A percentile compares a stretch with the other conserved stretches of the same genome.
Conservation (phyloP, 139 green algal species). For the Chlorella sp. region DNA sequence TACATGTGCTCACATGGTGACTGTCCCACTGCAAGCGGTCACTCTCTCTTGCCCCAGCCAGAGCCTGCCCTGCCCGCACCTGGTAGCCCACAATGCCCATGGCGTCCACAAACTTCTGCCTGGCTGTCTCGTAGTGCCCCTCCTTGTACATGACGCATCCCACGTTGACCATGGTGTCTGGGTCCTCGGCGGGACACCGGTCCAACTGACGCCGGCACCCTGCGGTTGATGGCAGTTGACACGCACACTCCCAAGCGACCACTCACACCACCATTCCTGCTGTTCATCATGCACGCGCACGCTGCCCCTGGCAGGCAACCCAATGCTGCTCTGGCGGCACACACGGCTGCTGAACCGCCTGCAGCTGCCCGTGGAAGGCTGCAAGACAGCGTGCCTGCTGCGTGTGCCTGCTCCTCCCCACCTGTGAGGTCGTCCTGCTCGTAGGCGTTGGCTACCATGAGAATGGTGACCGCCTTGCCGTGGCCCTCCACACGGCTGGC, state of each 20-base stretch:
- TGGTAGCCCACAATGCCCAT: slow-evolving; percentile 25
- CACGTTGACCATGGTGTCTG: slow-evolving; percentile 52
- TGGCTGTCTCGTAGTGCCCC: slow-evolving; percentile 44
- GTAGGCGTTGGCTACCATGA: slow-evolving; percentile 66
- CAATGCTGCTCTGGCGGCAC: too few relatives aligned
- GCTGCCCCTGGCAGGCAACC: too few relatives aligned
- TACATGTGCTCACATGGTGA: too few relatives aligned
- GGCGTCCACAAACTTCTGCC: slow-evolving; percentile 54
- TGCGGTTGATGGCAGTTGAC: too few relatives aligned
- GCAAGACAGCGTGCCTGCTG: too few relatives aligned
- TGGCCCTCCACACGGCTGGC: slow-evolving; percentile 36
- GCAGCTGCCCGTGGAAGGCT: too few relatives aligned
- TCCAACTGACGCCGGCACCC: slow-evolving; percentile 65
- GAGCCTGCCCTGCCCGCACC: background rate
- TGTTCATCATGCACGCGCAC: too few relatives aligned
- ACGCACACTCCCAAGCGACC: too few relatives aligned
- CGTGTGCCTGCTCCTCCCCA: too few relatives aligned
- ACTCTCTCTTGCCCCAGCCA: background rate
- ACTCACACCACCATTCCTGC: too few relatives aligned
- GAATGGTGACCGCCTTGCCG: slow-evolving; percentile 34
- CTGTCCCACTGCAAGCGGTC: too few relatives aligned
- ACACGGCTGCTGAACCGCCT: too few relatives aligned
- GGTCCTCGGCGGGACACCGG: slow-evolving; percentile 38
- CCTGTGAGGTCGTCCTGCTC: slow-evolving; percentile 67
- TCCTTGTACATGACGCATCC: slow-evolving; percentile 79